Conservation (phyloP, 2,329 filamentous ascomycete species). For the Cordyceps militaris region DNA sequence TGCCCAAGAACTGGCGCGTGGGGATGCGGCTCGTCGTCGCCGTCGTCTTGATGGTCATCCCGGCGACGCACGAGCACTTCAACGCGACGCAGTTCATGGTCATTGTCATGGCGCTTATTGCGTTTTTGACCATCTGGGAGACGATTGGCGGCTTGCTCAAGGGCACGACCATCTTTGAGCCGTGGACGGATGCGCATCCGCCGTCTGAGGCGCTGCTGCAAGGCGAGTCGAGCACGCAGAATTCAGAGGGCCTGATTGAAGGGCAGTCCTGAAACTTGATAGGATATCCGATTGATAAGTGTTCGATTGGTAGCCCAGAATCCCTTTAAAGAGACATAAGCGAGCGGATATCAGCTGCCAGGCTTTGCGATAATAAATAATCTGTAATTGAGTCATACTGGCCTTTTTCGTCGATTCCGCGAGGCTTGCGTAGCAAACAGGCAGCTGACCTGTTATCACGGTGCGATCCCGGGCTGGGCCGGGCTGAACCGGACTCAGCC, state of each 20-base stretch:
- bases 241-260: slow-evolving; percentile 14
- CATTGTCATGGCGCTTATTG: slow-evolving; percentile 36
- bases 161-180: slow-evolving; percentile 26
- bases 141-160: slow-evolving; percentile 30
- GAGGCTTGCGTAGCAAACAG: not conserved
- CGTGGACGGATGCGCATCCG: slow-evolving; percentile 24
- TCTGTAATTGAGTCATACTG: slow-evolving; percentile 6
- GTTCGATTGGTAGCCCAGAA: too few species aligned
- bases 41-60: slow-evolving; percentile 28
- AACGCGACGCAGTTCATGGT: slow-evolving; percentile 30
- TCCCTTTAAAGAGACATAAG: not conserved
- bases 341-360: not conserved
- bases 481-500: slow-evolving; percentile 2
- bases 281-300: too few species aligned
- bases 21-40: slow-evolving; percentile 27
- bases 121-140: slow-evolving; percentile 37
- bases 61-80: slow-evolving; percentile 27
- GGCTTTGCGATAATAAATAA: not conserved
- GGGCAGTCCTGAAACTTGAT: not conserved
- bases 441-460: not conserved
- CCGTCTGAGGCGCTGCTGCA: slow-evolving; percentile 16
- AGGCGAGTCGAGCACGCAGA: slow-evolving; percentile 14
- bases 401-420: not conserved
- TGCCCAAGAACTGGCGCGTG: slow-evolving; percentile 29
- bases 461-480: not conserved